Evolutionary conservation across 805 yeast species (phyloP), one percentile per base, ranked within the genome.

Genomic region (Yarrowia yakushimensis): DNA sequence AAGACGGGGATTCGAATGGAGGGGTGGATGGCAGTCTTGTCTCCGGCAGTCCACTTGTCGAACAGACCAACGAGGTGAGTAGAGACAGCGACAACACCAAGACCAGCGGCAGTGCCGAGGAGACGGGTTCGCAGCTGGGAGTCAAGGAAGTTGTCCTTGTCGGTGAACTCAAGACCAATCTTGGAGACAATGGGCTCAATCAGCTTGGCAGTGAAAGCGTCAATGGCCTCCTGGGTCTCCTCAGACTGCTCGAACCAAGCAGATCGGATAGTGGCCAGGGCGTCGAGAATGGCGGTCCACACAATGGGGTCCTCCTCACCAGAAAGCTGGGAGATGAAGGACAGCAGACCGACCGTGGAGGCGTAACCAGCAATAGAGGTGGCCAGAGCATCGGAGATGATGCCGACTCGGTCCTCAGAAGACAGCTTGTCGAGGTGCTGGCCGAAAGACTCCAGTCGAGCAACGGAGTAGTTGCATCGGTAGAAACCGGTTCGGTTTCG

Each of bases 351-450:
- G 4, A 83, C 77, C 33, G 91, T 82, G 25, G 85, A 77, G 63
- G 86, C 82, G 68, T 81, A 81, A 30, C 94, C 94, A 18, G 93
- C 84, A 27, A 85, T 76, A 5, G 93, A 83, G 67, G 87, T 78
- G 9, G 90, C 82, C 60, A 81, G 83, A 18, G 88, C 88, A 75
- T 88, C 96, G n/a, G 92, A 87, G 52, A 88, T 87, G 67, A 87
- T 79, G 43, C 92, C 93, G 63, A 86, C 84, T 74, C 90, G 83
- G 74, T 88, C 96, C 71, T 86, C 88, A 60, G 85, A 87, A 11
- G 90, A 79, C 68, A 88, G 79, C 68, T 80, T 75, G 41, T 84
- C 84, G 11, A 78, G 78, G 41, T 79, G 80, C 65, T 81, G 71
- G 62, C 90, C 90, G 67, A 88, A 79, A 71, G 85, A 84, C 54